Base-by-base conservation (phyloP, 495 filamentous ascomycete genomes). In the Penicillium paxilli region DNA sequence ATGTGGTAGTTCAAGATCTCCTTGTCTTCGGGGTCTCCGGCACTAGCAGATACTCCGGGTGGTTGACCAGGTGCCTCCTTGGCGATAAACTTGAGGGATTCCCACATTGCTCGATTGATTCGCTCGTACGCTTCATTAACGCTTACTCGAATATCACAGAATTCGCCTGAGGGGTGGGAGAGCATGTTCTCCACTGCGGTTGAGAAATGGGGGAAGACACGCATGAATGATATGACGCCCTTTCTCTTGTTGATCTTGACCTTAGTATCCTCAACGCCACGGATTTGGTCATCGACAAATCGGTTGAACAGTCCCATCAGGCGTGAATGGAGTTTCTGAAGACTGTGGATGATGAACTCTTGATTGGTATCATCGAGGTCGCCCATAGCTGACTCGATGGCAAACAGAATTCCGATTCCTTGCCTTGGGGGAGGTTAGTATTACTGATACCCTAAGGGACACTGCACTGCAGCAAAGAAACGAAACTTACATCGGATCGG, bases 231-330 rank as follows among this genome's bases (percentile, higher is more conserved):
- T 60, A 96, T 96, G 56, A 98, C 90, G 12, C 93, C 93, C 71
- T 95, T 96, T 53, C 93, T 86, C 77, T 97, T 98, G 76, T 96
- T 97, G 71, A 96, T 89, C 71, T 96, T 96, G 60, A 98, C 93
- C 71, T 96, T 97, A n/a, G 92, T 97, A 51, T 98, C 93, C 70
- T 98, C 93, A 55, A 98, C 96, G 23, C 91, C 92, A 22, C 89
- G 88, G 38, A 97, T 87, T 62, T 98, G 93, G 54, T 96, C 90
- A 65, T 98, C 94, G 22, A 96, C 84, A 58, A 98, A 96, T 47
- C 89, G 90, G 35, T 83, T 83, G 73, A 96, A 96, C 20, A 90
- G 80, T 25, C 80, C 82, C 52, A 86, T 82, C 30, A 97, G 79
- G 28, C 83, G 87, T 51, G 83, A 80, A 62, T 92, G 90, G 7